Evolutionary conservation across 2,329 filamentous ascomycete genomes (phyloP), one percentile per base, ranked within the genome.

Genomic region (Aureobasidium lini): DNA sequence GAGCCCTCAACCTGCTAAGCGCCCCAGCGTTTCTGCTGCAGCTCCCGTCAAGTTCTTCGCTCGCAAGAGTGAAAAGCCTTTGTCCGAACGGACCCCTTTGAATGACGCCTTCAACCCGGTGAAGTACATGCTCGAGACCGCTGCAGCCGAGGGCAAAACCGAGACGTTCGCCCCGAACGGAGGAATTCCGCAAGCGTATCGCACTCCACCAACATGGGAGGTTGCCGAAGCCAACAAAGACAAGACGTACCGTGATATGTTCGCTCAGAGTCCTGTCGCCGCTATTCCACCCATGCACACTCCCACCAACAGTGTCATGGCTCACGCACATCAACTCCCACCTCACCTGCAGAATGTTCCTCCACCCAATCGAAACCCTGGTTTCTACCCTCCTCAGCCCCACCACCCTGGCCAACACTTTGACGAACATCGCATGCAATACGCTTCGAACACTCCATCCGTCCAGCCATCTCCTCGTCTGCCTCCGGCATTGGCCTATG

Each of bases 171-270:
- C 84, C 37, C 82, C 85, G 60, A 95, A 94, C 68, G 87, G 86
- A 48, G 91, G 90, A n/a, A 83, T 96, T 57, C 87, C 88, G 39
- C 87, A 88, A 31, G 86, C 93, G 4, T 96, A 87, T 72, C 87
- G 90, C 66, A 97, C 94, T 1, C 78, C 81, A 10, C 91, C 91
- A 0, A 92, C 87, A 0, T 99, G 94, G 93, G 85, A 88, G 62
- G 84, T 85, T 61, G 75, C 85, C 28, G 76, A 84, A 50, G 84
- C 86, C 18, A 87, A 90, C 64, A 79, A 83, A 44, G 89, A 95
- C 64, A 89, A 88, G 67, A 89, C 84, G 0, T 95, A 92, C 71
- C 82, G 84, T 53, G 84, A 93, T 66, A 84, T 89, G 68, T 94
- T 96, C 72, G 90, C 95, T 66, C 81, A 83, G 50, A 58, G 48